Percentiles rank a stretch among this genome's conserved stretches.
phyloP scores from a whole-genome alignment of 768 basidiomycete genomes.

The Pholiota microspora region DNA sequence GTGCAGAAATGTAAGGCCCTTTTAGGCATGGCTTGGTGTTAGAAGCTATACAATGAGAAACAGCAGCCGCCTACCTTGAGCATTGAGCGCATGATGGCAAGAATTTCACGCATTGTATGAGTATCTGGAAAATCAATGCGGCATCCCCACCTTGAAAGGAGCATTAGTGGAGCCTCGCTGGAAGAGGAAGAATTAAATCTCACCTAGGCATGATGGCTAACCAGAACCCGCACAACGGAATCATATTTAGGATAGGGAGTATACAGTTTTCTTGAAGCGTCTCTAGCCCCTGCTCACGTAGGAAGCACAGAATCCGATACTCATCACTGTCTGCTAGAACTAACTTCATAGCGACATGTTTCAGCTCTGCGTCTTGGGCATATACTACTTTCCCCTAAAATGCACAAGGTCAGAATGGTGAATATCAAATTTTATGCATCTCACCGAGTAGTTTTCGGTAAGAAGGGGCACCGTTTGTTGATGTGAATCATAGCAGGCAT shows the following conservation, averaged over 20 bases:
- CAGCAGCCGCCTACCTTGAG: conserved; percentile 15
- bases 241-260: too few species aligned
- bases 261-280: too few species aligned
- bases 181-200: conserved; percentile 21
- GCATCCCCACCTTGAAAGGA: conserved; percentile 18
- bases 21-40: not conserved
- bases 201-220: too few species aligned
- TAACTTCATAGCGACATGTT: too few species aligned
- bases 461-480: not conserved
- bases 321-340: conserved; percentile 22
- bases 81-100: conserved; percentile 16
- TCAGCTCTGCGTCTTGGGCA: conserved; percentile 22
- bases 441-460: not conserved
- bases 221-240: too few species aligned
- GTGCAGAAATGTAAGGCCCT: too few species aligned
- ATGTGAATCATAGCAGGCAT: conserved; percentile 1
- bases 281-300: conserved; percentile 15
- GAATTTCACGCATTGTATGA: too few species aligned
- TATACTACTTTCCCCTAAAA: conserved; percentile 3
- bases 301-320: conserved; percentile 18
- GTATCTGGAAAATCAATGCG: not conserved
- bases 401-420: too few species aligned
- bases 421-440: not conserved
- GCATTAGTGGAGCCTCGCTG: too few species aligned
- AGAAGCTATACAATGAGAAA: not conserved